Percentiles rank a stretch among this genome's conserved stretches.
Conservation (phyloP, 495 filamentous ascomycete genomes). For the Clohesyomyces aquaticus region DNA sequence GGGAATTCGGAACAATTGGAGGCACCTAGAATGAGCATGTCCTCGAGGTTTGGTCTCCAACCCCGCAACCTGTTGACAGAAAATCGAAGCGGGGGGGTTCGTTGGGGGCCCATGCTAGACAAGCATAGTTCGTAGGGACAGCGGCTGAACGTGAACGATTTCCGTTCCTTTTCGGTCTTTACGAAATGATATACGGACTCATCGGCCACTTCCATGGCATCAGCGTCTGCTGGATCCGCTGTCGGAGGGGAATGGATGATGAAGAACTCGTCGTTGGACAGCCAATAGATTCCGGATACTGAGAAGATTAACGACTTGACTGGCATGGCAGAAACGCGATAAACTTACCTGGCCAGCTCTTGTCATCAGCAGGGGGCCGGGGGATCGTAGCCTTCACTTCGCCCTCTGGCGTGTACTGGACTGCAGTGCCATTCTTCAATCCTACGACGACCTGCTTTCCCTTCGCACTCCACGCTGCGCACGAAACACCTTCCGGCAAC, state of each 20-base stretch:
- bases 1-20: conserved; percentile 77
- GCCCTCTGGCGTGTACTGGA: conserved; percentile 83
- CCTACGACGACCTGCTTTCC: conserved; percentile 94
- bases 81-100: conserved; percentile 65
- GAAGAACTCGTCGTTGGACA: conserved; percentile 86
- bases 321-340: too few relatives aligned
- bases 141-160: conserved; percentile 68
- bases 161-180: conserved; percentile 59
- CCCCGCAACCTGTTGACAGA: conserved; percentile 73
- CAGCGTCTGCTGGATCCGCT: neutral
- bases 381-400: conserved; percentile 76
- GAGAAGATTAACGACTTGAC: conserved; percentile 37
- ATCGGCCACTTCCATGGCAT: conserved; percentile 52
- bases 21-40: conserved; percentile 80
- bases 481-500: conserved; percentile 75
- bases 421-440: conserved; percentile 75
- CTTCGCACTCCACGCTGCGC: conserved; percentile 85
- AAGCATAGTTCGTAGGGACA: conserved; percentile 71
- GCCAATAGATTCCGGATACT: conserved; percentile 88
- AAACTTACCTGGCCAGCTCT: conserved; percentile 68
- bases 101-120: conserved; percentile 59
- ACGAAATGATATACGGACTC: conserved; percentile 75
- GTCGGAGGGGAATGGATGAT: conserved; percentile 66
- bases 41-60: conserved; percentile 76
- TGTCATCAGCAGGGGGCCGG: conserved; percentile 67